Percentiles rank a stretch among this genome's conserved stretches.
Evolutionary conservation across 352 stramenopile genomes (phyloP).

Genomic region (Pythium oligandrum): DNA sequence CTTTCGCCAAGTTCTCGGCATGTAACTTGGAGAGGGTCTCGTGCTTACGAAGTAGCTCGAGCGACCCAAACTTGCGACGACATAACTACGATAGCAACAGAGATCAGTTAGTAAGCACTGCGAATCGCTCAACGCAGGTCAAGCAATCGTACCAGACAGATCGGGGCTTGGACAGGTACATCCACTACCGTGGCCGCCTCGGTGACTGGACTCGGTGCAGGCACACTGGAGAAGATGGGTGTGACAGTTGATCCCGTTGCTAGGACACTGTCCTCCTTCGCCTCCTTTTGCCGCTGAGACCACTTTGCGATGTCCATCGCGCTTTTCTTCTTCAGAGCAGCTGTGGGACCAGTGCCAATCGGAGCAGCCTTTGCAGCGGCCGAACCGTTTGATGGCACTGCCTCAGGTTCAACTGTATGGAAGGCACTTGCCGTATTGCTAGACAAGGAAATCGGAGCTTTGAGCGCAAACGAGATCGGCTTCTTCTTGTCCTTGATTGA

Average conservation of each 20-base stretch:
- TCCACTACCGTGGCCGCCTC: slow-evolving; percentile 4
- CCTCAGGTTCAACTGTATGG: not conserved
- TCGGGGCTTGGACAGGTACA: slow-evolving; percentile 50
- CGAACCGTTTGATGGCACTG: not conserved
- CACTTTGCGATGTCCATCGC: slow-evolving; percentile 81
- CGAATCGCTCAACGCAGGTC: not conserved
- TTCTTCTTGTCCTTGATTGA: slow-evolving; percentile 74
- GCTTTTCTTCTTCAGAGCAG: slow-evolving; percentile 63
- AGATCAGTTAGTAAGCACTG: slow-evolving; percentile 1
- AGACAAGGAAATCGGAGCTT: slow-evolving; percentile 5
- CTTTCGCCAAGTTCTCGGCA: slow-evolving; percentile 68
- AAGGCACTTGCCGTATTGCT: not conserved
- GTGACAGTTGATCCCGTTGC: not conserved
- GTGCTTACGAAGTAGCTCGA: slow-evolving; percentile 73
- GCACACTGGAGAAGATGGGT: no score
- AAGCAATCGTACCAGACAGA: slow-evolving; percentile 65
- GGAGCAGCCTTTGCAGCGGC: not conserved
- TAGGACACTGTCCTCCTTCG: slow-evolving; percentile 16
- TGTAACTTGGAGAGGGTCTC: slow-evolving; percentile 76
- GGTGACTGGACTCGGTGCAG: not conserved
- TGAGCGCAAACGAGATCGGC: slow-evolving; percentile 59
- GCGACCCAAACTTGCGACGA: slow-evolving; percentile 71
- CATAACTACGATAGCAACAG: slow-evolving; percentile 44
- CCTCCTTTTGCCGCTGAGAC: slow-evolving; percentile 52
- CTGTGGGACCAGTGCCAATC: slow-evolving; percentile 13